These are phyloP conservation scores for Albophoma yamanashiensis DNA, from an alignment of 2,329 filamentous ascomycete genomes.

Conservation along the genomic window DNA sequence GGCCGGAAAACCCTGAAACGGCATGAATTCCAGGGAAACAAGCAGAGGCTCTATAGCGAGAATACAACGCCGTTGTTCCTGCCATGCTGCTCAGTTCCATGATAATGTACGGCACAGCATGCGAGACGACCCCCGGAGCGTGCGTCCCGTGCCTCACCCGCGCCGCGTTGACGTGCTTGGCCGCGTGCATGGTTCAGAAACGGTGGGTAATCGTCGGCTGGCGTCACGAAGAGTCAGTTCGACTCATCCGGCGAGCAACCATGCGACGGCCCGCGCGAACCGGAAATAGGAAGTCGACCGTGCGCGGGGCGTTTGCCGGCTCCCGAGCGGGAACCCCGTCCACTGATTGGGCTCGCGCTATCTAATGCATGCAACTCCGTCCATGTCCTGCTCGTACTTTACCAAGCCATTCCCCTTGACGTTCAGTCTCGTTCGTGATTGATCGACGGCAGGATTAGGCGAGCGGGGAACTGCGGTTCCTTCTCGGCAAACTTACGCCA, in stretches of 20 bases:
- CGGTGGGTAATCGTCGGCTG: not conserved
- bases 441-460: not conserved
- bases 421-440: not conserved
- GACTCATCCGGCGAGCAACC: not conserved
- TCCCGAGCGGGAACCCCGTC: not conserved
- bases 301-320: not conserved
- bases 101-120: too few species aligned
- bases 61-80: too few species aligned
- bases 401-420: not conserved
- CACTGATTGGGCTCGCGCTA: too few species aligned
- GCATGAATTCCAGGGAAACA: too few species aligned
- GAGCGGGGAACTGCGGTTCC: not conserved
- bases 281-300: not conserved
- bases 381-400: too few species aligned
- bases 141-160: not conserved
- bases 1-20: not conserved
- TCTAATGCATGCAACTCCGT: too few species aligned
- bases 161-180: not conserved
- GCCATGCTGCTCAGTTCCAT: too few species aligned
- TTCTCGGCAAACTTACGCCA: not conserved
- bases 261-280: not conserved
- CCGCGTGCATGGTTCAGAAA: not conserved
- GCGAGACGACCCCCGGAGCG: not conserved
- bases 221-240: not conserved
- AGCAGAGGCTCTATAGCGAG: too few species aligned